phyloP scores from a whole-genome alignment of 495 filamentous ascomycete genomes.

The Penicillium cosmopolitanum region DNA sequence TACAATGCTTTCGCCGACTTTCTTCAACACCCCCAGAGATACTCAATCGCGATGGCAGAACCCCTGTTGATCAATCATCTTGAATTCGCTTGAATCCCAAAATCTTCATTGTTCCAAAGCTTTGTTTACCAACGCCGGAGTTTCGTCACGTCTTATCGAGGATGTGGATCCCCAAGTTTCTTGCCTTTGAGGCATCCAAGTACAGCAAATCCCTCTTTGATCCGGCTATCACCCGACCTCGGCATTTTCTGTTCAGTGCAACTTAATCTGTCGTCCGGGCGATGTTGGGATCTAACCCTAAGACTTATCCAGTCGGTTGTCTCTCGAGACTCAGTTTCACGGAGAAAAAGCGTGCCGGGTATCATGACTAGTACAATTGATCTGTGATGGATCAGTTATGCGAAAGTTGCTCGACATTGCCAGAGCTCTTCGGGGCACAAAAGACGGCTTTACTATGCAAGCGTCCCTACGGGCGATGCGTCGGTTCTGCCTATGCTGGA shows the following conservation, averaged over 20 bases:
- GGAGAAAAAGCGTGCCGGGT: slow-evolving; percentile 43
- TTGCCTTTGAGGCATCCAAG: slow-evolving; percentile 38
- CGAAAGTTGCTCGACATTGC: slow-evolving; percentile 43
- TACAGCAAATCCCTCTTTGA: slow-evolving; percentile 40
- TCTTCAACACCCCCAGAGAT: slow-evolving; percentile 4
- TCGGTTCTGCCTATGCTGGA: slow-evolving; percentile 52
- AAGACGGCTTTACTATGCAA: slow-evolving; percentile 52
- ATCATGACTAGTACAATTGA: slow-evolving; percentile 35
- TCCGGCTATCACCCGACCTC: slow-evolving; percentile 26
- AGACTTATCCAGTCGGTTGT: slow-evolving; percentile 38
- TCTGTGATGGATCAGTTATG: slow-evolving; percentile 31
- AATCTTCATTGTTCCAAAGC: slow-evolving; percentile 26
- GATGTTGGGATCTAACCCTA: slow-evolving; percentile 48
- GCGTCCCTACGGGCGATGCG: slow-evolving; percentile 42
- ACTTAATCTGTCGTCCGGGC: slow-evolving; percentile 20
- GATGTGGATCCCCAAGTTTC: slow-evolving; percentile 29
- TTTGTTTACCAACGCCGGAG: slow-evolving; percentile 24
- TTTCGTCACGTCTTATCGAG: slow-evolving; percentile 19
- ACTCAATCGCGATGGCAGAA: slow-evolving; percentile 1
- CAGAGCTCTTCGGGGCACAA: slow-evolving; percentile 41
- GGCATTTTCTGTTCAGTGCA: slow-evolving; percentile 17
- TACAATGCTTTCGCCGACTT: slow-evolving; percentile 25
- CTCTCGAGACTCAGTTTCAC: slow-evolving; percentile 37
- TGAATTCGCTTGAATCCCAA: slow-evolving; percentile 15
- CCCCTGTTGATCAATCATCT: slow-evolving; percentile 8